A percentile compares a stretch with the other conserved stretches of the same genome.
phyloP scores from a whole-genome alignment of 2,329 filamentous ascomycete species.

The Claviceps humidiphila region DNA sequence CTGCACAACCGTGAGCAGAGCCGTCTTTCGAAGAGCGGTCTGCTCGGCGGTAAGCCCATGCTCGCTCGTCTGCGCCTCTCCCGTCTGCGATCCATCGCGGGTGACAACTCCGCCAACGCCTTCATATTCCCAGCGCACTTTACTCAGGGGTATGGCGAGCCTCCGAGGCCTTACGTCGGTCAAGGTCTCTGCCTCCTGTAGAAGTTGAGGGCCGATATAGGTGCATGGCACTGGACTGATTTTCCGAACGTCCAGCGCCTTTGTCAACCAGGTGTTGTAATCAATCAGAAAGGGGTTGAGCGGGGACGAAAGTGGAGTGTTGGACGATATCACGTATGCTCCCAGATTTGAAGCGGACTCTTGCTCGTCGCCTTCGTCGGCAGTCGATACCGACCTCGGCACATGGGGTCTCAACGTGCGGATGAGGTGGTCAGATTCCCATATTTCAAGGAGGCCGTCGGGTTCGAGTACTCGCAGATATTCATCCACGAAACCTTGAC shows the following conservation, averaged over 20 bases:
- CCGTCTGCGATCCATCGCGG: constrained; percentile 46
- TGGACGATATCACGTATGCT: constrained; percentile 70
- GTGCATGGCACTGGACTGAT: constrained; percentile 68
- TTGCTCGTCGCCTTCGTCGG: constrained; percentile 36
- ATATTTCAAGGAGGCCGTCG: constrained; percentile 72
- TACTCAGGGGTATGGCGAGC: constrained; percentile 74
- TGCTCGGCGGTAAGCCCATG: constrained; percentile 52
- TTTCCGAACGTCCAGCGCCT: constrained; percentile 58
- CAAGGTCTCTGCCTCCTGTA: constrained; percentile 66
- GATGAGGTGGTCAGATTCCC: constrained; percentile 78
- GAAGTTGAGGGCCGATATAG: constrained; percentile 58
- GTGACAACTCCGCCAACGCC: constrained; percentile 50
- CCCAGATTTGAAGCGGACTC: constrained; percentile 57
- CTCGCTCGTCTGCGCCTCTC: constrained; percentile 30
- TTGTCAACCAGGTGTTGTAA: constrained; percentile 71
- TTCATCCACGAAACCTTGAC: constrained; percentile 51
- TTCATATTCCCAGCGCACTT: constrained; percentile 78
- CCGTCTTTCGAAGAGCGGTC: constrained; percentile 60
- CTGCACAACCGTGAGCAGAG: constrained; percentile 68
- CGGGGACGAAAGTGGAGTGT: constrained; percentile 68
- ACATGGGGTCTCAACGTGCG: constrained; percentile 73
- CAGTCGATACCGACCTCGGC: constrained; percentile 29
- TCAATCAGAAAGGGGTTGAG: constrained; percentile 72
- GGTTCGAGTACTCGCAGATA: constrained; percentile 63
- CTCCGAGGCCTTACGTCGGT: constrained; percentile 58